Percentiles rank a stretch among this genome's conserved stretches.
Conservation (phyloP, 2,329 filamentous ascomycete species). For the Trichoderma sp. region DNA sequence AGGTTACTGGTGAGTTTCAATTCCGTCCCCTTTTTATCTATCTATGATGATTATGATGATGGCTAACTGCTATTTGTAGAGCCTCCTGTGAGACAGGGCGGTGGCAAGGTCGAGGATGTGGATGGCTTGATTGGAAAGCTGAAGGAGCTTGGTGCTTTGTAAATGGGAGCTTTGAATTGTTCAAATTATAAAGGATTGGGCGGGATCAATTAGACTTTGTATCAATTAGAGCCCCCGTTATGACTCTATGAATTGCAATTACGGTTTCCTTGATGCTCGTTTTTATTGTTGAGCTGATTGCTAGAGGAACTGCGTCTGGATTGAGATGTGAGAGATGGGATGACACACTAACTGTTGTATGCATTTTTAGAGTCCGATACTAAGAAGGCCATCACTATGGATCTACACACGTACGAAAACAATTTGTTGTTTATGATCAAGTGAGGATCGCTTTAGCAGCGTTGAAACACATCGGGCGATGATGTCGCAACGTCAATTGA, state of each 20-base stretch:
- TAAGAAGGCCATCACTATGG: neutral
- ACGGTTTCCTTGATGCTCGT: neutral
- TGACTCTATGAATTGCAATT: neutral
- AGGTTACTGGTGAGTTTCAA: slow-evolving; percentile 72
- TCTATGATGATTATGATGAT: too few relatives aligned
- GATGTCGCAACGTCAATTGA: neutral
- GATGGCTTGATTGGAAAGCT: slow-evolving; percentile 91
- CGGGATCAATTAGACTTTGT: neutral
- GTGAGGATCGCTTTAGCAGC: neutral
- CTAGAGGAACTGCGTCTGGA: neutral
- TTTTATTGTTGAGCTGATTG: neutral
- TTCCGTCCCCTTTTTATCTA: neutral
- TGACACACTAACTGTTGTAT: neutral
- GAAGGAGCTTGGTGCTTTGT: slow-evolving; percentile 94
- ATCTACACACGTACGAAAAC: neutral
- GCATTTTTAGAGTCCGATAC: neutral
- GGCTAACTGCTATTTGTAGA: slow-evolving; percentile 54
- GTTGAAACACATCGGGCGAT: neutral
- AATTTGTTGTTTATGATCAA: neutral
- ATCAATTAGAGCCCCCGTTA: neutral
- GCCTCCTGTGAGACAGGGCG: slow-evolving; percentile 83
- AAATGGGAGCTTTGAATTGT: slow-evolving; percentile 35
- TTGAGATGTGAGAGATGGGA: neutral
- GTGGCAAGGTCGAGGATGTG: slow-evolving; percentile 96
- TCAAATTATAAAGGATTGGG: neutral